Base-by-base conservation (phyloP, 164 flowering plant genomes). In the Amborella trichopoda region DNA sequence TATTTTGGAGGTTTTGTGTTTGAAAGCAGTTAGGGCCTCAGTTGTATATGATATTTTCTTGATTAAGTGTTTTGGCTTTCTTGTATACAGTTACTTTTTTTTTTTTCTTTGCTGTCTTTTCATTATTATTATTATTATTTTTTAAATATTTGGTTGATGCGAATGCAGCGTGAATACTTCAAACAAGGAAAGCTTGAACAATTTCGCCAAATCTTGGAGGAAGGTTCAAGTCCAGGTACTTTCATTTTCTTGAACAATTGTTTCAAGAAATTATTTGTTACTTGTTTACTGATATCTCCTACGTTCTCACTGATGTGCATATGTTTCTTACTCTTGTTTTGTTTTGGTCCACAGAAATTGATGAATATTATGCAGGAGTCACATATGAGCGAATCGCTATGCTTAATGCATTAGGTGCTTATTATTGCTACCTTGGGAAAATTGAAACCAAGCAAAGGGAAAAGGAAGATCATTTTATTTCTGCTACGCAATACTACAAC, bases 141-240 rank as follows among this genome's bases (percentile, higher is more conserved):
- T 30, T 30, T 13, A 30, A 6, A 30, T 30, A 30, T 6, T 13
- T 30, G 34, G 34, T 13, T 30, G 34, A 13, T 30, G 34, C 9
- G 13, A 22, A 17, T 69, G 75, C 76, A 93, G 99, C 73, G 99
- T 68, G 99, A 93, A 67, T 93, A 88, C 59, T 93, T 93, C 63
- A 93, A 93, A 55, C 99, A 83, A 61, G 99, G 96, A 26, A 88
- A 85, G 58, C 37, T 70, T 19, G 87, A 85, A 33, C 96, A 93
- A 40, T 93, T 88, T 59, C 72, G 68, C 3, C 94, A 82, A 53
- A 88, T 93, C 68, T 64, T 93, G 63, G 87, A 78, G 54, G 99
- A 93, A 77, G 99, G 99, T 21, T 88, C 95, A 6, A 76, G 96
- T 64, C 81, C 87, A 49, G 99, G 96, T 91, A 74, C 32, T n/a